These are phyloP conservation scores for Paraconiothyrium sp. DNA, from an alignment of 2,329 filamentous ascomycete genomes.

Conservation along the genomic window DNA sequence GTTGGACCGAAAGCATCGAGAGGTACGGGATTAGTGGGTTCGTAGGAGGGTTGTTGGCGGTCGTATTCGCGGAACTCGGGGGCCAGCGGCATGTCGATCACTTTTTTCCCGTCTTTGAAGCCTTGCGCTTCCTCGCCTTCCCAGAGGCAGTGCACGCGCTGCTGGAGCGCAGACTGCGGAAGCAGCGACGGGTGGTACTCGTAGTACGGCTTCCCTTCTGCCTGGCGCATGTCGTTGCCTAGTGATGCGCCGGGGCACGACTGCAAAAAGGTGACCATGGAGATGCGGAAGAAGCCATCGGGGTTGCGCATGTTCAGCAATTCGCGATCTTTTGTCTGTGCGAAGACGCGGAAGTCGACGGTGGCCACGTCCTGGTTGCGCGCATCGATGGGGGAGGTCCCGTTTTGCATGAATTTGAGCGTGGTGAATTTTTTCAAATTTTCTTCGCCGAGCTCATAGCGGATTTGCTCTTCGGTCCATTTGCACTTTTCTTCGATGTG, in stretches of 20 bases:
- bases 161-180: slow-evolving; percentile 39
- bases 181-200: slow-evolving; percentile 54
- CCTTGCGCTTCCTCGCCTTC: slow-evolving; percentile 24
- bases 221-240: slow-evolving; percentile 37
- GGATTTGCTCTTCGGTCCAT: slow-evolving; percentile 53
- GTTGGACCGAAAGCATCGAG: slow-evolving; percentile 49
- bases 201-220: slow-evolving; percentile 44
- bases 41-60: slow-evolving; percentile 42
- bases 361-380: slow-evolving; percentile 59
- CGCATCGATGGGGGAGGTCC: slow-evolving; percentile 38
- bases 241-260: slow-evolving; percentile 52
- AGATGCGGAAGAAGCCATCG: slow-evolving; percentile 52
- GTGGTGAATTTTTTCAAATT: slow-evolving; percentile 50
- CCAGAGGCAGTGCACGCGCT: slow-evolving; percentile 42
- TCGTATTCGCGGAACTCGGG: slow-evolving; percentile 33
- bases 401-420: slow-evolving; percentile 52
- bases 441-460: slow-evolving; percentile 50
- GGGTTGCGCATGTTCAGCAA: slow-evolving; percentile 52
- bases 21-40: slow-evolving; percentile 37
- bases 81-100: slow-evolving; percentile 25
- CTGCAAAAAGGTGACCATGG: slow-evolving; percentile 54
- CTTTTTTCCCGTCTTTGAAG: slow-evolving; percentile 24
- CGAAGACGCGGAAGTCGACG: slow-evolving; percentile 59
- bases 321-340: slow-evolving; percentile 56
- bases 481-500: slow-evolving; percentile 57